Base-by-base conservation (phyloP, 2,329 filamentous ascomycete genomes). In the Zasmidium angulare region DNA sequence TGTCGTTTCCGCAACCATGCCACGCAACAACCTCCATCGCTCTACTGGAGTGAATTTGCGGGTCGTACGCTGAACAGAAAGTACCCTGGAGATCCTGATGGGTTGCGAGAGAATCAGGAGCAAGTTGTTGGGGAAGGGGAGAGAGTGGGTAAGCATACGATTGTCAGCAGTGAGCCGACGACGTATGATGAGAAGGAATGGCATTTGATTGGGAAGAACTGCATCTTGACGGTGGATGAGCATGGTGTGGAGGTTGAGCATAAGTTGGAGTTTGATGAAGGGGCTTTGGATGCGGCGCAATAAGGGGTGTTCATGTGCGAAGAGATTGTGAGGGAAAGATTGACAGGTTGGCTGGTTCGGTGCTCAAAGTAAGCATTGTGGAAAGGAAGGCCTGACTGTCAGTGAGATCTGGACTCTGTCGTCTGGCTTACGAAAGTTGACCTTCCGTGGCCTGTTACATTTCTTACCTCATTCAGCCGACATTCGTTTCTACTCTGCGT, bases 11-110 rank as follows among this genome's bases (percentile, higher is more conserved):
- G 81, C 4, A 83, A 83, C 63, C 79, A 82, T 61, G 72, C 69
- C 0, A 76, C 76, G 0, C 75, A 84, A 62, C 77, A 82, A 62
- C 81, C 81, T 1, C 81, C 81, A 0, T 76, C 72, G 10, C 66
- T 83, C 3, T 84, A 83, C 66, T 82, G 56, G 56, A 59, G 56
- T 14, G 56, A 77, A 70, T 78, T 75, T 11, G 81, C 82, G 1
- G 81, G 81, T n/a, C 72, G 77, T 1, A 82, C 80, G 2, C 68
- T 83, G 31, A 84, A 84, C 56, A 68, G 77, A 1, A 82, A 82
- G 63, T 84, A 77, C 61, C 79, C 79, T 0, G 81, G 79, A 46
- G 68, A 79, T 56, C 76, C 80, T 1, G 77, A 81, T 58, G 75
- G 74, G 2, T 65, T 62, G 52, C 23, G 57, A 6, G 69, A 76